Conservation (phyloP, 1,284 basidiomycete genomes). For the Leccinum pallidistipes region DNA sequence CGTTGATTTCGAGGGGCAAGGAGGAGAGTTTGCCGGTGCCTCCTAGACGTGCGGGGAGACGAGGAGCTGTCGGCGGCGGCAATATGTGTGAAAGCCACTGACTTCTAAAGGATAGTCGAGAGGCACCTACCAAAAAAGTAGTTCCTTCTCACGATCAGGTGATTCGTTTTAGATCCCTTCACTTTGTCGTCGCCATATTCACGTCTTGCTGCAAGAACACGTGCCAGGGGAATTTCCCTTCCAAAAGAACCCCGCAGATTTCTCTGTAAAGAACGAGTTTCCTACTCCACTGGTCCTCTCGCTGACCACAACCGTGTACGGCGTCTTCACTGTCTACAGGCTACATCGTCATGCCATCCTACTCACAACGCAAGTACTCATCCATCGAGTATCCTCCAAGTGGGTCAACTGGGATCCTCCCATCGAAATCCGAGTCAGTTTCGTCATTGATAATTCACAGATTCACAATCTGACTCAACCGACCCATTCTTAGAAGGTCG, state of each 20-base stretch:
- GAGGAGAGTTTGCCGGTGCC: too few species aligned
- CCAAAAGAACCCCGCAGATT: too few species aligned
- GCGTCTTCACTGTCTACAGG: neutral
- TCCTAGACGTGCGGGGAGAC: too few species aligned
- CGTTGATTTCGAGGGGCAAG: too few species aligned
- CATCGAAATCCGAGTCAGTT: slow-evolving; percentile 20
- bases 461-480: neutral
- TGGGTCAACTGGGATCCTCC: slow-evolving; percentile 32
- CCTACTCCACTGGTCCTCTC: neutral
- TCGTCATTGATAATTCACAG: neutral
- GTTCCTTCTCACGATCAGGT: too few species aligned
- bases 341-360: slow-evolving; percentile 6
- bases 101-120: too few species aligned
- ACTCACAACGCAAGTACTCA: slow-evolving; percentile 29
- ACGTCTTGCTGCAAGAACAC: slow-evolving; percentile 86
- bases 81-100: too few species aligned
- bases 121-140: too few species aligned
- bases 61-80: too few species aligned
- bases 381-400: slow-evolving; percentile 23
- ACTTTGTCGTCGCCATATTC: slow-evolving; percentile 62
- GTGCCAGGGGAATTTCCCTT: slow-evolving; percentile 48
- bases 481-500: slow-evolving; percentile 21
- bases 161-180: too few species aligned
- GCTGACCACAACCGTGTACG: neutral
- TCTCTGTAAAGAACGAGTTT: neutral